Conservation (phyloP, 352 stramenopile genomes). For the Globisporangium cylindrosporum region DNA sequence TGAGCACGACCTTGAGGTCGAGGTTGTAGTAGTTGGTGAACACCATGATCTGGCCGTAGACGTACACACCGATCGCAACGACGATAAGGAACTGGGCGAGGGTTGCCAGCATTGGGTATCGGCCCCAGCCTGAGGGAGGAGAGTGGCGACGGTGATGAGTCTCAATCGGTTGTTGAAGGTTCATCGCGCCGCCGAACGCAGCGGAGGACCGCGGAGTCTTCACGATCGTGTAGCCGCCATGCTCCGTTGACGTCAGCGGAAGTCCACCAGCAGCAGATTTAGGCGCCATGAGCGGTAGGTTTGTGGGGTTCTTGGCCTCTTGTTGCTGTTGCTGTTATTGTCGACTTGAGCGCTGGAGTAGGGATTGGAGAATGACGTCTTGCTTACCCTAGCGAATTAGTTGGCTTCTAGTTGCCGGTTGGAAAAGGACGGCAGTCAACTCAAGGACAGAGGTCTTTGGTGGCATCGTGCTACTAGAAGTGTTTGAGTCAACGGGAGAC, state of each 20-base stretch:
- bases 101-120: constrained; percentile 1
- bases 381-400: background rate
- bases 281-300: background rate
- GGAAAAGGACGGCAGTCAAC: background rate
- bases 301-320: background rate
- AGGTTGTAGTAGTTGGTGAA: constrained; percentile 16
- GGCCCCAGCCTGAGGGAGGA: background rate
- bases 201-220: background rate
- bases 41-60: constrained; percentile 16
- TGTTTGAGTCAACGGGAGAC: background rate
- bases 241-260: background rate
- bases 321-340: background rate
- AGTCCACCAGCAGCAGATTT: background rate
- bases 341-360: background rate
- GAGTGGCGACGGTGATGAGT: background rate
- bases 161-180: background rate
- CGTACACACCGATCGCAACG: constrained; percentile 8
- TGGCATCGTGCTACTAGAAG: background rate
- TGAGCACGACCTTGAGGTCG: constrained; percentile 10
- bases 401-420: background rate
- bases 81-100: constrained; percentile 10
- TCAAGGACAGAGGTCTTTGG: background rate
- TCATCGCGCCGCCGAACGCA: background rate
- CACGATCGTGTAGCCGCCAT: constrained; percentile 6
- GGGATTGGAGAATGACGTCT: background rate